Conservation (phyloP, 768 basidiomycete genomes). For the Lentinula raphanica region DNA sequence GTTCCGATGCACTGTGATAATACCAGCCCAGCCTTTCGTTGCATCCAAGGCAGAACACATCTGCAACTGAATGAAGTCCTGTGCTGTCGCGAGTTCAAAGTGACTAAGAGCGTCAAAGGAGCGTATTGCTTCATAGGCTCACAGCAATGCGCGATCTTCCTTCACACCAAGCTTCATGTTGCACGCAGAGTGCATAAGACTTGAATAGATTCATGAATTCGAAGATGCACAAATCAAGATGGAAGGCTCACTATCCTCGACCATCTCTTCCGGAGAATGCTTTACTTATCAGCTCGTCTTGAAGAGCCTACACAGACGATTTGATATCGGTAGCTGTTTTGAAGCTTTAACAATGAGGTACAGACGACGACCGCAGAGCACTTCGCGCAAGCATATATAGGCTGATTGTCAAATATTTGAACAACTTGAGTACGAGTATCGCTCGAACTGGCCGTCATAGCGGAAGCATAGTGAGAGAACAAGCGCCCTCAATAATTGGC, state of each 20-base stretch:
- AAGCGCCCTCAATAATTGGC: not conserved
- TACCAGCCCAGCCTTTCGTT: slow-evolving; percentile 78
- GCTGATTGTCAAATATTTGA: slow-evolving; percentile 58
- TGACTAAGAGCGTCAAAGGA: slow-evolving; percentile 1
- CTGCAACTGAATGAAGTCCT: slow-evolving; percentile 76
- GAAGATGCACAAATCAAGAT: not conserved
- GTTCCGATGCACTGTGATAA: slow-evolving; percentile 74
- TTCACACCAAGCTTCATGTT: slow-evolving; percentile 70
- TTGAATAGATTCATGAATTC: slow-evolving; percentile 20
- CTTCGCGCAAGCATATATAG: slow-evolving; percentile 62
- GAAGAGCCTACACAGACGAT: slow-evolving; percentile 49
- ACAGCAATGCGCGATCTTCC: slow-evolving; percentile 75
- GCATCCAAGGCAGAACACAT: slow-evolving; percentile 75
- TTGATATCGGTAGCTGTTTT: not conserved
- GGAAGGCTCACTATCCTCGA: slow-evolving; percentile 63
- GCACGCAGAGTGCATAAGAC: slow-evolving; percentile 71
- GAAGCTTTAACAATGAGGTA: not conserved
- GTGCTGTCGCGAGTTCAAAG: slow-evolving; percentile 46
- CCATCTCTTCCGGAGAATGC: slow-evolving; percentile 81
- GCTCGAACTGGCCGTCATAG: slow-evolving; percentile 20
- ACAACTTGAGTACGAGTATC: slow-evolving; percentile 53
- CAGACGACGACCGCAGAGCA: slow-evolving; percentile 70
- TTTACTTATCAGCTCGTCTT: slow-evolving; percentile 84
- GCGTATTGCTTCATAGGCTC: slow-evolving; percentile 11
- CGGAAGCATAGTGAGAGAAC: not conserved